These are phyloP conservation scores for Trichothecium sympodiale DNA, from an alignment of 2,329 filamentous ascomycete genomes.

Conservation along the genomic window DNA sequence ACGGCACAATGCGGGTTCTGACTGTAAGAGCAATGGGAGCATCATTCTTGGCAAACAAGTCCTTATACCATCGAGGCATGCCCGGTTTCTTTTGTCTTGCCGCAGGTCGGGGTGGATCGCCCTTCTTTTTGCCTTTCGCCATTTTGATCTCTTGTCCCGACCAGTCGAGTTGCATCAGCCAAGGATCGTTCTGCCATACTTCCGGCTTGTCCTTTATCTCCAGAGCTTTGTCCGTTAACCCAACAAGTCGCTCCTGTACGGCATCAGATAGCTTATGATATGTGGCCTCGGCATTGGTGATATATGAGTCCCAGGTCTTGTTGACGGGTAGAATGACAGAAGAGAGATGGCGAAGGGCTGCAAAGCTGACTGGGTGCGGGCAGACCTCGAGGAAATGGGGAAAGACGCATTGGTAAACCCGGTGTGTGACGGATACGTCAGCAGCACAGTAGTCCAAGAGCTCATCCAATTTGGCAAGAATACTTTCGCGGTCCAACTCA, in stretches of 20 bases:
- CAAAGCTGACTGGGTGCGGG: slow-evolving; percentile 95
- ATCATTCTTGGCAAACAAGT: slow-evolving; percentile 62
- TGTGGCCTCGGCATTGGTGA: slow-evolving; percentile 72
- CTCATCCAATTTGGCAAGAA: slow-evolving; percentile 64
- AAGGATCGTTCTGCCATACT: slow-evolving; percentile 70
- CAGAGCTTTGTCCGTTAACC: slow-evolving; percentile 66
- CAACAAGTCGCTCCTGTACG: slow-evolving; percentile 65
- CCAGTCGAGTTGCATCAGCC: slow-evolving; percentile 93
- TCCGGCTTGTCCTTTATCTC: slow-evolving; percentile 58
- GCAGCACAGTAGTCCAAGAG: slow-evolving; percentile 90
- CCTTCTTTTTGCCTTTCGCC: slow-evolving; percentile 84
- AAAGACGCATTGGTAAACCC: slow-evolving; percentile 89
- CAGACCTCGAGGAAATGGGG: slow-evolving; percentile 81
- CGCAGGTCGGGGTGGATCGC: slow-evolving; percentile 64
- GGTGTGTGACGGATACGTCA: slow-evolving; percentile 86
- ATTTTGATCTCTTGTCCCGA: slow-evolving; percentile 83
- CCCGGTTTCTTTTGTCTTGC: slow-evolving; percentile 86
- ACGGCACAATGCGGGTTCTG: slow-evolving; percentile 74
- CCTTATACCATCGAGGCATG: slow-evolving; percentile 94
- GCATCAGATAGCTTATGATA: slow-evolving; percentile 67
- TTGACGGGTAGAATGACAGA: slow-evolving; percentile 88
- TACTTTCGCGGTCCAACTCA: slow-evolving; percentile 60
- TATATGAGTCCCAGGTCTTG: slow-evolving; percentile 76
- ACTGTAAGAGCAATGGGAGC: slow-evolving; percentile 69
- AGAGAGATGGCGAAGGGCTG: slow-evolving; percentile 83